A percentile compares a stretch with the other conserved stretches of the same genome.
Evolutionary conservation across 1,284 basidiomycete species (phyloP).

Genomic region (Ustilago bromivora): DNA sequence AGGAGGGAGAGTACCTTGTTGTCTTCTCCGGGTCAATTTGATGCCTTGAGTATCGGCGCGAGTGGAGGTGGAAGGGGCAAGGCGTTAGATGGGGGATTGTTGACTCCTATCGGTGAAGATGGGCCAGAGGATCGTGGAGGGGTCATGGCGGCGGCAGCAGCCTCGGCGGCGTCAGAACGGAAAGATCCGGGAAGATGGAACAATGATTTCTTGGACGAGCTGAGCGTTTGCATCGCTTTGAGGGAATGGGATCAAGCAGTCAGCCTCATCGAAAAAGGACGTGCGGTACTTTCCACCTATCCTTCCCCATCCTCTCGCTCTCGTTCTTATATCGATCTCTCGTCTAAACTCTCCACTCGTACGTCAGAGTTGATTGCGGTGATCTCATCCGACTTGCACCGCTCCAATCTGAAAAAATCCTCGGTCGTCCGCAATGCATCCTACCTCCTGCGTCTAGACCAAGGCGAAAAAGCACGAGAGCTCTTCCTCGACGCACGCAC

Average conservation of each 20-base stretch:
- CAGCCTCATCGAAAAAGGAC: conserved; percentile 82
- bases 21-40: conserved; percentile 22
- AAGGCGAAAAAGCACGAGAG: conserved; percentile 82
- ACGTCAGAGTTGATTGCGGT: conserved; percentile 75
- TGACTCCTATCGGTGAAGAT: conserved; percentile 34
- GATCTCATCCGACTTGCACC: conserved; percentile 80
- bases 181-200: conserved; percentile 77
- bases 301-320: conserved; percentile 65
- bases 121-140: neutral
- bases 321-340: conserved; percentile 34
- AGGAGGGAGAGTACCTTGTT: conserved; percentile 46
- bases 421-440: conserved; percentile 79
- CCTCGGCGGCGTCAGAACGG: conserved; percentile 36
- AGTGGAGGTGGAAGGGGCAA: neutral
- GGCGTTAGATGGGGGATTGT: conserved; percentile 12
- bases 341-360: conserved; percentile 33
- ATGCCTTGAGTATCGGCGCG: neutral
- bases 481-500: conserved; percentile 85
- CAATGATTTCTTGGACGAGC: conserved; percentile 88
- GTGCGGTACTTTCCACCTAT: conserved; percentile 75
- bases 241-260: conserved; percentile 90
- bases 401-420: conserved; percentile 82
- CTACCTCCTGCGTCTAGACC: conserved; percentile 80
- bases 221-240: conserved; percentile 90
- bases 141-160: conserved; percentile 46